Percentiles rank a stretch among this genome's conserved stretches.
These are phyloP conservation scores for Trametes pubescens DNA, from an alignment of 1,284 basidiomycete genomes.

Conservation along the genomic window DNA sequence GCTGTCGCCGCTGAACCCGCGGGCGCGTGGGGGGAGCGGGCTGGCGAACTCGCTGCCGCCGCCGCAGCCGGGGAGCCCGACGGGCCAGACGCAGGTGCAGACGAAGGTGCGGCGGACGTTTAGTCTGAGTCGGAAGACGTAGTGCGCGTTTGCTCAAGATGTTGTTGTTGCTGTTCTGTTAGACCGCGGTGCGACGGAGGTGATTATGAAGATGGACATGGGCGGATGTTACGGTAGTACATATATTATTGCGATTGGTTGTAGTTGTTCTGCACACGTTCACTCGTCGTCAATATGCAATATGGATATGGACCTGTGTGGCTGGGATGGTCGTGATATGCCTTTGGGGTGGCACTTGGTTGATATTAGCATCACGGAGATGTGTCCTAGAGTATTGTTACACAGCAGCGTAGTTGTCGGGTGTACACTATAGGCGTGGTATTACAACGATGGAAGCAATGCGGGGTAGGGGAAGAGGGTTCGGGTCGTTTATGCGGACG, in stretches of 20 bases:
- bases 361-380: constrained; percentile 18
- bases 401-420: constrained; percentile 24
- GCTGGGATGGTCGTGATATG: neutral
- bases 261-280: neutral
- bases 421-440: constrained; percentile 21
- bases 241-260: constrained; percentile 8
- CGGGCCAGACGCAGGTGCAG: constrained; percentile 49
- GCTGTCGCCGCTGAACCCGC: constrained; percentile 78
- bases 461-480: neutral
- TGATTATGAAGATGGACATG: neutral
- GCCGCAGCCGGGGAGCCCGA: constrained; percentile 40
- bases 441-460: constrained; percentile 12
- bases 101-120: constrained; percentile 59
- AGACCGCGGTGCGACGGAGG: neutral
- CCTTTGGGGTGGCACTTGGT: no score
- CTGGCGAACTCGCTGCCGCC: constrained; percentile 44
- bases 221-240: constrained; percentile 4
- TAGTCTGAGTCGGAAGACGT: constrained; percentile 54
- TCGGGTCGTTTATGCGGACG: neutral
- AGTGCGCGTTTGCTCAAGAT: neutral
- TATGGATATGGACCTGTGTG: no score
- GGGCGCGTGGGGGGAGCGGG: constrained; percentile 61
- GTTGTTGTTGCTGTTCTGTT: neutral
- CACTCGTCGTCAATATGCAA: no score
- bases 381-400: constrained; percentile 26